Base-by-base conservation (phyloP, 108 stramenopile genomes). In the Asterionellopsis glacialis region DNA sequence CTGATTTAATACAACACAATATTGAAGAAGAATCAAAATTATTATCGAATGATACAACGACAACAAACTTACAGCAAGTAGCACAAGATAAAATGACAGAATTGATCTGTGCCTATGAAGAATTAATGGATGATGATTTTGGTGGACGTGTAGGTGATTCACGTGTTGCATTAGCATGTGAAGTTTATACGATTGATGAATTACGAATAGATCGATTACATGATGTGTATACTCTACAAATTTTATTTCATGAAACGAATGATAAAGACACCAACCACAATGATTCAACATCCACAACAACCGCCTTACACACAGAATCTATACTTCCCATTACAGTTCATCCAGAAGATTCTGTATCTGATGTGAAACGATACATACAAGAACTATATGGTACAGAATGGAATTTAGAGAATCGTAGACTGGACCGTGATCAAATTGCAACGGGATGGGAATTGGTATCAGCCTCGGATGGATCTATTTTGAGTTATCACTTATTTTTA, bases 401-500 rank as follows among this genome's bases (percentile, higher is more conserved):
- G 33, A 2, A 33, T 33, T 33, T 33, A 33, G 5, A 33, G 5
- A 33, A 33, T 33, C 33, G 33, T 33, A 33, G 33, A 33, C 33
- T 33, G 2, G 33, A 33, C 33, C 33, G 33, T 33, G 33, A 33
- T 33, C 56, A 67, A 27, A 33, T 28, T 26, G 51, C 40, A 19
- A 40, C 41, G 0, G 70, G 59, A 41, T 72, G 70, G 70, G 66
- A 66, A 15, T 55, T 68, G 33, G 16, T 68, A 0, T 56, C 44
- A 40, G 7, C 27, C 21, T 13, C 19, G 15, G 28, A 0, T n/a
- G n/a, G n/a, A n/a, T n/a, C n/a, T 45, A 26, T 70, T 18, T 47
- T 72, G 40, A 72, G 70, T 38, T 72, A 72, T 52, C 70, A 72
- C 51, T 33, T 72, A 13, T 72, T 72, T 42, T 33, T 72, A 24